phyloP scores from a whole-genome alignment of 2,329 filamentous ascomycete species.

The Immersiporthe knoxdaviesiana region DNA sequence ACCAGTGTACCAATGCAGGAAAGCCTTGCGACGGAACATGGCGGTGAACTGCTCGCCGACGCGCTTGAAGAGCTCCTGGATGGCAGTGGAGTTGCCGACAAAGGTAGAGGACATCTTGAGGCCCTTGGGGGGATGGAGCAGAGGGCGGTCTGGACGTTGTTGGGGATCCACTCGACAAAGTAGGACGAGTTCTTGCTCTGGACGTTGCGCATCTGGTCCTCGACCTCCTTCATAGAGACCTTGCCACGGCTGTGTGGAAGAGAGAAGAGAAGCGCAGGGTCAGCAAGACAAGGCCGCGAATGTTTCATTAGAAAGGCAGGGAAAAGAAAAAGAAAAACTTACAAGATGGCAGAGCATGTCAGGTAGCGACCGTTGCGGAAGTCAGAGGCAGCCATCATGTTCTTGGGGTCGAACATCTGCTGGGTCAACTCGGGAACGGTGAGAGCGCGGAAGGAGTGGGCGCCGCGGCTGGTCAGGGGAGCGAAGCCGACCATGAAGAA shows the following conservation, averaged over 20 bases:
- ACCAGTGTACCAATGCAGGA: conserved; percentile 99
- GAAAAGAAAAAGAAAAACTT: conserved; percentile 42
- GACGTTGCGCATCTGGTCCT: conserved; percentile 99
- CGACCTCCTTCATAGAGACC: conserved; percentile 99
- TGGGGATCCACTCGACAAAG: conserved; percentile 99
- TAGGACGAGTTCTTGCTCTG: conserved; percentile 99
- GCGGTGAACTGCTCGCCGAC: conserved; percentile 99
- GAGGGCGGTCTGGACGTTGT: conserved; percentile 99
- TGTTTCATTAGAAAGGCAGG: neutral
- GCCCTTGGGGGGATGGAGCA: conserved; percentile 98
- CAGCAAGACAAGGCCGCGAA: neutral
- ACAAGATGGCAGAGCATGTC: conserved; percentile 99
- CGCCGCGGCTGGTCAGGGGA: conserved; percentile 84
- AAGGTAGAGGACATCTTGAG: conserved; percentile 99
- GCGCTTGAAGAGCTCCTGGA: conserved; percentile 99
- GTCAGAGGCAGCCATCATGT: conserved; percentile 99
- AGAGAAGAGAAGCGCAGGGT: conserved; percentile 30
- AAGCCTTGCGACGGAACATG: conserved; percentile 99
- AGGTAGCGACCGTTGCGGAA: conserved; percentile 99
- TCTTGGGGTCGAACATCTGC: conserved; percentile 99
- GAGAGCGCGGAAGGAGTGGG: conserved; percentile 95
- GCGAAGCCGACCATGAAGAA: conserved; percentile 99
- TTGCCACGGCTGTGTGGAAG: conserved; percentile 75
- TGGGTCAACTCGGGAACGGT: conserved; percentile 98
- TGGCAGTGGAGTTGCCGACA: conserved; percentile 98